phyloP scores from a whole-genome alignment of 2,329 filamentous ascomycete genomes.

The Pseudogymnoascus sp. region DNA sequence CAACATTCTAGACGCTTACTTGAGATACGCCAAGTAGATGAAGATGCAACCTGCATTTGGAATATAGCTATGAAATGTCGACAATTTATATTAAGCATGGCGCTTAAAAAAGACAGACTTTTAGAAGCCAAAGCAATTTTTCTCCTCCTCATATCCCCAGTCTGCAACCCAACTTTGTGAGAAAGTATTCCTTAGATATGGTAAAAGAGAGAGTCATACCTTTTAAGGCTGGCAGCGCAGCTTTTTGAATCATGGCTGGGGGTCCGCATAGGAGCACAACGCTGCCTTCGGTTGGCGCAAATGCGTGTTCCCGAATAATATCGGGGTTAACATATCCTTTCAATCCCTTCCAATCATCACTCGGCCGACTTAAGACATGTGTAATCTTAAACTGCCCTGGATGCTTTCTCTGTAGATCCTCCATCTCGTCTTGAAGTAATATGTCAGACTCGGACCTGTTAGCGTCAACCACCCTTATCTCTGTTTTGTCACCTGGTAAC shows the following conservation, averaged over 20 bases:
- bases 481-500: constrained; percentile 27
- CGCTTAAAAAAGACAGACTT: neutral
- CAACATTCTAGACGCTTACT: constrained; percentile 11
- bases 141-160: constrained; percentile 37
- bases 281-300: constrained; percentile 29
- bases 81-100: neutral
- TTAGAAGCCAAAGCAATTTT: constrained; percentile 37
- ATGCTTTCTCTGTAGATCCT: constrained; percentile 31
- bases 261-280: constrained; percentile 42
- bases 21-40: neutral
- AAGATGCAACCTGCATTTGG: neutral
- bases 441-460: constrained; percentile 41
- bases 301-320: constrained; percentile 33
- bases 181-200: constrained; percentile 15
- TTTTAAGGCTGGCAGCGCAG: constrained; percentile 38
- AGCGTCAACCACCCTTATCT: constrained; percentile 37
- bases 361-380: constrained; percentile 39
- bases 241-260: constrained; percentile 42
- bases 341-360: constrained; percentile 36
- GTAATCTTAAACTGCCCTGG: constrained; percentile 34
- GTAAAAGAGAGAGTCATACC: constrained; percentile 13
- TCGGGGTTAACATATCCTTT: constrained; percentile 36
- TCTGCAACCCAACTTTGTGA: neutral
- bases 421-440: constrained; percentile 35
- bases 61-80: neutral